Base-by-base conservation (phyloP, 106 monocot genomes). In the Platanthera zijinensis region DNA sequence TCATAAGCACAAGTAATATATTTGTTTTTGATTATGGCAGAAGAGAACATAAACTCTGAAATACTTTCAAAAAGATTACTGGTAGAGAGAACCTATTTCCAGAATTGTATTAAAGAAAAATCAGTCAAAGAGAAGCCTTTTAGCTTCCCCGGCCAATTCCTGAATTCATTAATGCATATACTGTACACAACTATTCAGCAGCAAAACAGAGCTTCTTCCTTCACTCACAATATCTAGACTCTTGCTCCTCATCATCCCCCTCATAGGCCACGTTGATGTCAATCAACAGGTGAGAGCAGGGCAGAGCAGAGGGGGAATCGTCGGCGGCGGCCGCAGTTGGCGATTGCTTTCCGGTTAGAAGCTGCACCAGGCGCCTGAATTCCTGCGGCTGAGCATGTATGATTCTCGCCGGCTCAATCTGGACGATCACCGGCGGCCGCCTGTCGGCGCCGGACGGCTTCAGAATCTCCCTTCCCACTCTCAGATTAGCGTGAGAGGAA, bases 331-430 rank as follows among this genome's bases (percentile, higher is more conserved):
- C 8, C 14, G 72, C 5, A 10, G 49, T 8, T 4, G 68, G 51
- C 5, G 79, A 47, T 0, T 59, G 32, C 6, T 83, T 78, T 2
- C 79, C 83, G 9, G 78, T 83, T n/a, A 79, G 79, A 47, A 75
- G 66, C 22, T 75, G 78, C 9, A 79, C 83, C 71, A 83, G 51
- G 45, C 39, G 75, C 79, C 75, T 83, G 74, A 83, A 83, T n/a
- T 83, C 83, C 50, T 79, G 78, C 25, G 83, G 83, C 21, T 50
- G 30, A 2, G 78, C 83, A 46, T 75, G 78, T 14, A 79, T 79
- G 54, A 83, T 51, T 54, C 49, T 78, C 19, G 73, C 77, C 7
- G 77, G 52, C 39, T 74, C 57, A 67, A 74, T 18, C 63, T 79
- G 57, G 12, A 83, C 75, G 17, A 79, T 75, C 7, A 70, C 78